These are phyloP conservation scores for Trichomonascaceae sp. DNA, from an alignment of 1,139 yeast species.

Conservation along the genomic window DNA sequence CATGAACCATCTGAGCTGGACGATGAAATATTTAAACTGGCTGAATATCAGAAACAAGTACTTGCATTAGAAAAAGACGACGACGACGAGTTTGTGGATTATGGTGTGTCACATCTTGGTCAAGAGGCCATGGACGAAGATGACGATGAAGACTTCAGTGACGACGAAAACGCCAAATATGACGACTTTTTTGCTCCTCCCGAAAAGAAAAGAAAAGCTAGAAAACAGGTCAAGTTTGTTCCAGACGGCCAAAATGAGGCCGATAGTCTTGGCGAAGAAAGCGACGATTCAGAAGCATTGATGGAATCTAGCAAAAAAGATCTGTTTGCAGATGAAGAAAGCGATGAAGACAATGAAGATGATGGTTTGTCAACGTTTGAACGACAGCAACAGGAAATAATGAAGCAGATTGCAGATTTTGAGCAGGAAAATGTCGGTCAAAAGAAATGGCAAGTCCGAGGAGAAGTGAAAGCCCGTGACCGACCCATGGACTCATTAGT, in stretches of 20 bases:
- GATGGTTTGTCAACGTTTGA: slow-evolving; percentile 67
- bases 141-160: slow-evolving; percentile 40
- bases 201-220: slow-evolving; percentile 19
- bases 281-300: slow-evolving; percentile 52
- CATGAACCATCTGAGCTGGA: slow-evolving; percentile 52
- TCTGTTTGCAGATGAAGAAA: slow-evolving; percentile 42
- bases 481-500: slow-evolving; percentile 80
- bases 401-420: slow-evolving; percentile 66
- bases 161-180: slow-evolving; percentile 31
- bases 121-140: slow-evolving; percentile 55
- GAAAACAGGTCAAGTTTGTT: slow-evolving; percentile 19
- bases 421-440: slow-evolving; percentile 87
- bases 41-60: slow-evolving; percentile 77
- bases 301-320: slow-evolving; percentile 52
- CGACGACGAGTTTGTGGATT: slow-evolving; percentile 59
- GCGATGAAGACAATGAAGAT: slow-evolving; percentile 31
- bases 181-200: slow-evolving; percentile 38
- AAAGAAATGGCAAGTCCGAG: slow-evolving; percentile 90
- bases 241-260: slow-evolving; percentile 24
- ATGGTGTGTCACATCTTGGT: slow-evolving; percentile 38
- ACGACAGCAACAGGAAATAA: slow-evolving; percentile 71
- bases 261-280: slow-evolving; percentile 49
- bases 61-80: slow-evolving; percentile 55
- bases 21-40: slow-evolving; percentile 80
- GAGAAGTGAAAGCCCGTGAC: slow-evolving; percentile 78